Evolutionary conservation across 805 yeast species (phyloP).

Genomic region (Ogataea populi-albae): DNA sequence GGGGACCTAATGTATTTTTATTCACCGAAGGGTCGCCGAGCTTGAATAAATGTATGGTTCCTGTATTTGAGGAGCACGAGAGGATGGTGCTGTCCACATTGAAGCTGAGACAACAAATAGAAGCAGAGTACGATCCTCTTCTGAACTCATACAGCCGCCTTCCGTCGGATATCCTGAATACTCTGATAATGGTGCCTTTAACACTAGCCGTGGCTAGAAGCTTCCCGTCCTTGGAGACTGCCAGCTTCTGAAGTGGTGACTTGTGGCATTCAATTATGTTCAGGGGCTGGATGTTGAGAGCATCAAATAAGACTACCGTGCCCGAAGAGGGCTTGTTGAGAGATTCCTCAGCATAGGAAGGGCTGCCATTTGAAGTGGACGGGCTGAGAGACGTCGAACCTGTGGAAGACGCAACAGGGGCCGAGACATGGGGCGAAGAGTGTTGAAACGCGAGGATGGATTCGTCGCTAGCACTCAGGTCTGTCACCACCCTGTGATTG

Average conservation of each 20-base stretch:
- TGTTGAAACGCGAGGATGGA: conserved; percentile 58
- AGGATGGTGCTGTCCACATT: conserved; percentile 66
- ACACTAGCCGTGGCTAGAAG: conserved; percentile 85
- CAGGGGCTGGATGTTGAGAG: conserved; percentile 67
- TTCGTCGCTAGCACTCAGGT: conserved; percentile 40
- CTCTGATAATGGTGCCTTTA: conserved; percentile 86
- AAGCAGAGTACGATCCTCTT: conserved; percentile 83
- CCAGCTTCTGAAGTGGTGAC: conserved; percentile 63
- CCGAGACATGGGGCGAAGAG: conserved; percentile 20
- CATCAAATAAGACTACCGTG: conserved; percentile 76
- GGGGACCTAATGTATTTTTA: conserved; percentile 1
- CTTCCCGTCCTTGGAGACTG: conserved; percentile 72
- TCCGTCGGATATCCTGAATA: conserved; percentile 69
- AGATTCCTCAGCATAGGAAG: conserved; percentile 1
- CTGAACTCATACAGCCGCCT: conserved; percentile 67
- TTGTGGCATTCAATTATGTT: conserved; percentile 87
- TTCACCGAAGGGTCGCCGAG: conserved; percentile 10
- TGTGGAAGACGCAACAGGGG: not conserved
- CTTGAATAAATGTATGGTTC: conserved; percentile 84
- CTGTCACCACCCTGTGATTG: conserved; percentile 22
- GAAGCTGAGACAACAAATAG: conserved; percentile 72
- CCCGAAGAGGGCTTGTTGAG: conserved; percentile 39
- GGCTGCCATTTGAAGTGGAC: not conserved
- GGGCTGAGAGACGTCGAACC: not conserved
- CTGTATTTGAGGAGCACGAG: conserved; percentile 84